These are phyloP conservation scores for Linum lewisii DNA, from an alignment of 345 rosid genomes.

Conservation along the genomic window DNA sequence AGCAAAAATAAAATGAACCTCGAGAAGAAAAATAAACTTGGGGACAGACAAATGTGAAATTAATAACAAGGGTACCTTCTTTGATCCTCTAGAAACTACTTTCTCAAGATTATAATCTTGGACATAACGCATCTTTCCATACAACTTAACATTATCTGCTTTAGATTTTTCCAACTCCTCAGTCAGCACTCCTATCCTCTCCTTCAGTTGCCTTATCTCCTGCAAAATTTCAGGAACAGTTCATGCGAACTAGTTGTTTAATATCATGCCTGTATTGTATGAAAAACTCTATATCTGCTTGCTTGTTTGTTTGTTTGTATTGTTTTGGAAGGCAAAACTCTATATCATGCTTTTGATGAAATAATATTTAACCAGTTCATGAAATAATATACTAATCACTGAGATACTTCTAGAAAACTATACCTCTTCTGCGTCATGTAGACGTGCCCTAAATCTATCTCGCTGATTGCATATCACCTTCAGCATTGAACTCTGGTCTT, in stretches of 20 bases:
- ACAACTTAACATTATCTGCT: conserved; percentile 92
- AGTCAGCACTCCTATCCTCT: conserved; percentile 59
- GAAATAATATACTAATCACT: conserved; percentile 5
- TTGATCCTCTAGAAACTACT: conserved; percentile 92
- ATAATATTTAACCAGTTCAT: too few relatives aligned
- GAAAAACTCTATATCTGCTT: too few relatives aligned
- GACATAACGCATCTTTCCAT: conserved; percentile 93
- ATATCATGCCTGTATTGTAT: too few relatives aligned
- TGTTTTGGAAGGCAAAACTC: too few relatives aligned
- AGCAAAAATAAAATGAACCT: conserved; percentile 8
- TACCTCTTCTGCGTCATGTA: conserved; percentile 94
- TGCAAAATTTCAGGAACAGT: conserved; percentile 16
- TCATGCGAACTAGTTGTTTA: conserved; percentile 1
- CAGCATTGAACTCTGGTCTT: conserved; percentile 95
- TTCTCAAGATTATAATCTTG: conserved; percentile 91
- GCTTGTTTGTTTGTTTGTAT: too few relatives aligned
- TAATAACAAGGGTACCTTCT: conserved; percentile 41
- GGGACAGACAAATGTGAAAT: neutral
- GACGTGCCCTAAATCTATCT: conserved; percentile 78
- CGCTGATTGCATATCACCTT: conserved; percentile 95
- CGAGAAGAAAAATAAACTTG: conserved; percentile 8
- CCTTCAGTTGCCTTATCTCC: conserved; percentile 91
- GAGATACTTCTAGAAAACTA: neutral
- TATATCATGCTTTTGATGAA: too few relatives aligned
- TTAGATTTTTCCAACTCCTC: conserved; percentile 80